Percentiles rank a stretch among this genome's conserved stretches.
These are phyloP conservation scores for Iris macrosiphon DNA, from an alignment of 106 monocot genomes.

Conservation along the genomic window DNA sequence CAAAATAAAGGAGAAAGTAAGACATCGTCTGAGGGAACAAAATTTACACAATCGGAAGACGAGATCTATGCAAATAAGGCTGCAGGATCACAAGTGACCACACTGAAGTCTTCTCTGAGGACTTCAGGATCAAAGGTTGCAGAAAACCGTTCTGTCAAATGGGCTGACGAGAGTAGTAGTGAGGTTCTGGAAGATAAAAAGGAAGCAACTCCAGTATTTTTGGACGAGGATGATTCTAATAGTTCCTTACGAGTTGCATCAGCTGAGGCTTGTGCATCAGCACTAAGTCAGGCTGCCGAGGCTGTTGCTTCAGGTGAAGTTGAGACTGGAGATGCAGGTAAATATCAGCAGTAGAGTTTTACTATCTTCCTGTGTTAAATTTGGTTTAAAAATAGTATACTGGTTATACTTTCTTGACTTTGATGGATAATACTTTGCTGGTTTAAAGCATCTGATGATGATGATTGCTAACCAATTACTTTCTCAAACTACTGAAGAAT, in stretches of 20 bases:
- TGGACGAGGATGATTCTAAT: constrained; percentile 24
- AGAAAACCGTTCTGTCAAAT: constrained; percentile 44
- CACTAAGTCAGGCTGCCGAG: constrained; percentile 56
- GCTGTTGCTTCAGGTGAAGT: constrained; percentile 44
- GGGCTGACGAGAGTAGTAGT: constrained; percentile 54
- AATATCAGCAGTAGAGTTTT: background rate
- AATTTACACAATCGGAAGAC: background rate
- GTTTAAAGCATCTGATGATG: too few relatives aligned
- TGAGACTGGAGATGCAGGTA: constrained; percentile 75
- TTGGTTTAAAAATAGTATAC: background rate
- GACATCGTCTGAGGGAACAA: background rate
- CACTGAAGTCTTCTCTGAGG: constrained; percentile 65
- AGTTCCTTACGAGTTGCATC: constrained; percentile 42
- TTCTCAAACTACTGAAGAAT: too few relatives aligned
- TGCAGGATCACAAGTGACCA: constrained; percentile 6
- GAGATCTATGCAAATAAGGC: background rate
- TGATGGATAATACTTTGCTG: too few relatives aligned
- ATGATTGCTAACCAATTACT: background rate
- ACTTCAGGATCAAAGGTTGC: constrained; percentile 17
- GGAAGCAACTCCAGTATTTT: constrained; percentile 10
- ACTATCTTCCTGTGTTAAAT: background rate
- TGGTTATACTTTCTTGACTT: too few relatives aligned
- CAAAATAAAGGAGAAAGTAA: background rate
- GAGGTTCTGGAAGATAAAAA: constrained; percentile 13
- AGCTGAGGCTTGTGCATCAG: constrained; percentile 80